phyloP scores from a whole-genome alignment of 352 stramenopile species.

The Globisporangium emineosum region DNA sequence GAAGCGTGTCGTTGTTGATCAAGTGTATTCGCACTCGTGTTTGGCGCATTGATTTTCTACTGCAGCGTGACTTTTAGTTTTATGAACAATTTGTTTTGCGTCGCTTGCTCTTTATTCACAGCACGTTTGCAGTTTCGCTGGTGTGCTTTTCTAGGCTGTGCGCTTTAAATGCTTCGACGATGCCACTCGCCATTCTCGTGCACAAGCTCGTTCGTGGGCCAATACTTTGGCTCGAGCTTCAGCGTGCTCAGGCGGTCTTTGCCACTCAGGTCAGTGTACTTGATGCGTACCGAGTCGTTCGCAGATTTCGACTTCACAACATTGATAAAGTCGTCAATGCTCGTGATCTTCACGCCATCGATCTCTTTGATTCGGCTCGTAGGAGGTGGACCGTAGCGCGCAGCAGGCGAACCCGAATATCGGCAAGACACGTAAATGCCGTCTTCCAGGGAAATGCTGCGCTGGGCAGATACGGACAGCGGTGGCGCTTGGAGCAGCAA shows the following conservation, averaged over 20 bases:
- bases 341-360: conserved; percentile 82
- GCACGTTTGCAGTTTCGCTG: not conserved
- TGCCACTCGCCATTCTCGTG: conserved; percentile 78
- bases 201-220: conserved; percentile 85
- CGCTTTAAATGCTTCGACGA: conserved; percentile 42
- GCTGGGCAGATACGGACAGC: conserved; percentile 81
- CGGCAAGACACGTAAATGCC: conserved; percentile 85
- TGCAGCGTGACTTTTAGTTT: not conserved
- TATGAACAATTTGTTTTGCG: not conserved
- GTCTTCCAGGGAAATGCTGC: conserved; percentile 78
- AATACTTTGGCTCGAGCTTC: conserved; percentile 89
- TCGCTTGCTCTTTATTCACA: not conserved
- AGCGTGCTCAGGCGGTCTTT: conserved; percentile 86
- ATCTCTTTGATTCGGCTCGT: conserved; percentile 91
- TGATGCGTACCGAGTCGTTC: conserved; percentile 84
- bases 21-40: not conserved
- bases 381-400: conserved; percentile 84
- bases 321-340: conserved; percentile 87
- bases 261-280: conserved; percentile 86
- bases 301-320: conserved; percentile 61
- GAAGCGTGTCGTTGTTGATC: not conserved
- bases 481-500: conserved; percentile 87
- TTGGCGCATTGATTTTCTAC: not conserved
- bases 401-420: conserved; percentile 85
- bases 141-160: not conserved